Evolutionary conservation across 176 grass and related monocot species (phyloP).

Genomic region (Alloteropsis semialata): DNA sequence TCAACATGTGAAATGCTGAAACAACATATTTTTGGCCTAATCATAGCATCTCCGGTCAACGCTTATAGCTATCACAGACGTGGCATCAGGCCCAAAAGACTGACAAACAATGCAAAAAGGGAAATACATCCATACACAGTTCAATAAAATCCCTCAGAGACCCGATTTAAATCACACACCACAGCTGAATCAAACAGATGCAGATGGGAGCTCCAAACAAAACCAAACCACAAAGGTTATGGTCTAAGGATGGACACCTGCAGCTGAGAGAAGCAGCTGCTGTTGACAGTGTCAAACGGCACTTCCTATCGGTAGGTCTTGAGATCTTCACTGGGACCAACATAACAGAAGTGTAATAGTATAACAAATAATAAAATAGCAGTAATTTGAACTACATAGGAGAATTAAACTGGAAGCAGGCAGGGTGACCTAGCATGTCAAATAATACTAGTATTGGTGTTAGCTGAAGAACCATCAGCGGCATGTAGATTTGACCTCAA

Average conservation of each 20-base stretch:
- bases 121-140: too few relatives aligned
- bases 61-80: neutral
- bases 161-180: neutral
- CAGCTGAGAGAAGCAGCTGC: conserved; percentile 28
- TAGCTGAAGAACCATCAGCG: conserved; percentile 34
- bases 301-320: conserved; percentile 67
- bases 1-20: neutral
- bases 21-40: neutral
- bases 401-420: too few relatives aligned
- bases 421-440: too few relatives aligned
- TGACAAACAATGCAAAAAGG: neutral
- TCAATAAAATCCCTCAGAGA: neutral
- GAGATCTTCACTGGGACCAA: conserved; percentile 24
- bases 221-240: conserved; percentile 33
- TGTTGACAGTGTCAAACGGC: conserved; percentile 71
- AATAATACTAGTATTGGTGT: too few relatives aligned
- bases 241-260: neutral
- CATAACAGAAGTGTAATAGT: neutral
- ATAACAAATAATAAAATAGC: neutral
- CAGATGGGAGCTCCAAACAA: neutral
- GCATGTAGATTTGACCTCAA: conserved; percentile 46
- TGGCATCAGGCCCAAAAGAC: neutral
- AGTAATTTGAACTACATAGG: neutral
- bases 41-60: neutral
- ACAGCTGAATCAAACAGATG: neutral